phyloP scores from a whole-genome alignment of 192 early-diverging fungal species.

The Coemansia sp. region DNA sequence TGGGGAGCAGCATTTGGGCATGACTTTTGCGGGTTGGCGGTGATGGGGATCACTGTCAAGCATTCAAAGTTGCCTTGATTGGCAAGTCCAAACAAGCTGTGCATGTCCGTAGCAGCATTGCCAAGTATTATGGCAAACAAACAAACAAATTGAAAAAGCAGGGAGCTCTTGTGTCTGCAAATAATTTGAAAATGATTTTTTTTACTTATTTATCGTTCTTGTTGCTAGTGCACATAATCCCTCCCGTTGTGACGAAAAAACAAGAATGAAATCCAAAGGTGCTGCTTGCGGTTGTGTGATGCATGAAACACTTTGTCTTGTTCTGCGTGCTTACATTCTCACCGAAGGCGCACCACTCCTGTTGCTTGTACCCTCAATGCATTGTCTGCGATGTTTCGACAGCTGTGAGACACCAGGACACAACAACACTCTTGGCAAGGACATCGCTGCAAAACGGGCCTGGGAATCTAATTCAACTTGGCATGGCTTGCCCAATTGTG shows the following conservation, averaged over 20 bases:
- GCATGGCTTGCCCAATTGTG: neutral
- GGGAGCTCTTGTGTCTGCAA: no score
- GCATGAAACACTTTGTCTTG: neutral
- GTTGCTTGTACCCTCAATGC: neutral
- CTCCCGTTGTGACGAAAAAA: neutral
- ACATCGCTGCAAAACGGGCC: no score
- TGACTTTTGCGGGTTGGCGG: neutral
- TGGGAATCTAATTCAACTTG: neutral
- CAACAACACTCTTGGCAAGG: neutral
- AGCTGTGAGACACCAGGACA: neutral
- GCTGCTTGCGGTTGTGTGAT: neutral
- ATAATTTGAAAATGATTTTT: no score
- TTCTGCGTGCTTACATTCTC: conserved; percentile 3
- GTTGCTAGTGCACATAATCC: no score
- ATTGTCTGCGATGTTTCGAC: neutral
- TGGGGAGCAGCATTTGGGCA: neutral
- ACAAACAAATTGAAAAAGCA: no score
- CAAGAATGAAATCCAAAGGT: neutral
- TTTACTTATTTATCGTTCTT: neutral
- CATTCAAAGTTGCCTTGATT: neutral
- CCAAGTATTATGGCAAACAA: no score
- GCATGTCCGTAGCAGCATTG: no score
- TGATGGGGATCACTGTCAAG: no score
- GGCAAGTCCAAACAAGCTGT: neutral
- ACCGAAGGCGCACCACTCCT: neutral